Evolutionary conservation across 345 rosid species (phyloP).

Genomic region (Populus ilicifolia): DNA sequence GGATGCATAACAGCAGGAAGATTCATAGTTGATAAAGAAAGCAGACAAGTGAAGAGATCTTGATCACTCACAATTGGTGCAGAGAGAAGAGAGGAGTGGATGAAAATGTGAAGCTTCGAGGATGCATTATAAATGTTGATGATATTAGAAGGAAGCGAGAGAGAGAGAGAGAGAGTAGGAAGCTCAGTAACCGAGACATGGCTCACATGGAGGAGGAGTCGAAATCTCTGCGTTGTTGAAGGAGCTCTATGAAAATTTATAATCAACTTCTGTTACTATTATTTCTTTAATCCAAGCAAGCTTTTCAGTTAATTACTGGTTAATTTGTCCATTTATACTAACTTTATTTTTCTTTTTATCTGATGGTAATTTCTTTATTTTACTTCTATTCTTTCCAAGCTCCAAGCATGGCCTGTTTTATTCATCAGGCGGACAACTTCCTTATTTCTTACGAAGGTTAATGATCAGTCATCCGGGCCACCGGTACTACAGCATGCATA

Average conservation of each 20-base stretch:
- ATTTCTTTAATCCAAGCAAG: constrained; percentile 18
- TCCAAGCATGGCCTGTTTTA: too few species aligned
- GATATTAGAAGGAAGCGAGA: not conserved
- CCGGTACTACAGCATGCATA: too few species aligned
- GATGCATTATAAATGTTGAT: constrained; percentile 8
- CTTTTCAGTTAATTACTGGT: not conserved
- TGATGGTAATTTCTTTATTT: not conserved
- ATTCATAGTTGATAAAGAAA: not conserved
- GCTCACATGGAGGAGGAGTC: constrained; percentile 54
- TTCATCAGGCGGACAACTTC: too few species aligned
- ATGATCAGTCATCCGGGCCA: too few species aligned
- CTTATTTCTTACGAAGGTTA: too few species aligned
- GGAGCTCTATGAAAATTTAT: constrained; percentile 21
- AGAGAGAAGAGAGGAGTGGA: constrained; percentile 20
- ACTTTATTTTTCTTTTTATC: not conserved
- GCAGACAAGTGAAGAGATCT: constrained; percentile 4
- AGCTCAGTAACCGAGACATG: constrained; percentile 47
- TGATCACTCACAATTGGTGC: constrained; percentile 18
- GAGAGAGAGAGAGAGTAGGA: constrained; percentile 13
- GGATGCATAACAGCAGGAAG: not conserved
- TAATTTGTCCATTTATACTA: not conserved
- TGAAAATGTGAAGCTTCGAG: constrained; percentile 24
- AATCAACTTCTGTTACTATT: not conserved
- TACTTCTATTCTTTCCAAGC: not conserved
- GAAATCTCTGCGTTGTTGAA: constrained; percentile 35